phyloP scores from a whole-genome alignment of 306 rosid genomes.

The Castanea crenata region DNA sequence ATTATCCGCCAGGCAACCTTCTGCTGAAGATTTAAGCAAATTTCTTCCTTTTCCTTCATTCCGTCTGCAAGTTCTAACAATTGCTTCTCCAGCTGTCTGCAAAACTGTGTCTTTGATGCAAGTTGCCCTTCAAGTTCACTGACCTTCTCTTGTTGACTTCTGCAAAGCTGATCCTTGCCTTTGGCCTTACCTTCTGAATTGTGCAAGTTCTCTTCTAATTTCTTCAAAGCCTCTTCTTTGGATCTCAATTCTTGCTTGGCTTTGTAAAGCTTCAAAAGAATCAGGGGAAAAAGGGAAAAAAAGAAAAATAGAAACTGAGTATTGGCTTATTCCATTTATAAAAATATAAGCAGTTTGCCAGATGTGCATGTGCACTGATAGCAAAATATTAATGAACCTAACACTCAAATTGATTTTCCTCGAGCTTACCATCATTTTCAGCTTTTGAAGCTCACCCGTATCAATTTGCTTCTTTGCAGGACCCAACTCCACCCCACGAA shows the following conservation, averaged over 20 bases:
- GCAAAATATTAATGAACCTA: not conserved
- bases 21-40: conserved; percentile 58
- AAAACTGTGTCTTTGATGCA: conserved; percentile 55
- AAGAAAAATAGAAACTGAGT: not conserved
- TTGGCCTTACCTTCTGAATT: conserved; percentile 67
- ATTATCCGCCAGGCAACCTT: conserved; percentile 47
- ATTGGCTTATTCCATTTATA: not conserved
- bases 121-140: conserved; percentile 75
- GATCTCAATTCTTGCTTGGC: conserved; percentile 62
- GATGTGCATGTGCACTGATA: not conserved
- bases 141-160: conserved; percentile 65
- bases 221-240: conserved; percentile 65
- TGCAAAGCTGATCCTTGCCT: conserved; percentile 58
- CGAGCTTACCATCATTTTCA: conserved; percentile 58
- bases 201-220: conserved; percentile 72
- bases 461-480: conserved; percentile 83
- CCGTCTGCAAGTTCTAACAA: conserved; percentile 58
- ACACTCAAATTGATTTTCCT: conserved; percentile 5
- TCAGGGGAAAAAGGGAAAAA: conserved; percentile 3
- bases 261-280: conserved; percentile 61
- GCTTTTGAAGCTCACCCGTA: conserved; percentile 67
- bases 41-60: conserved; percentile 67
- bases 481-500: conserved; percentile 81
- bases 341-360: not conserved
- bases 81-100: conserved; percentile 68